These are phyloP conservation scores for Botrytis fragariae DNA, from an alignment of 2,329 filamentous ascomycete genomes.

Conservation along the genomic window DNA sequence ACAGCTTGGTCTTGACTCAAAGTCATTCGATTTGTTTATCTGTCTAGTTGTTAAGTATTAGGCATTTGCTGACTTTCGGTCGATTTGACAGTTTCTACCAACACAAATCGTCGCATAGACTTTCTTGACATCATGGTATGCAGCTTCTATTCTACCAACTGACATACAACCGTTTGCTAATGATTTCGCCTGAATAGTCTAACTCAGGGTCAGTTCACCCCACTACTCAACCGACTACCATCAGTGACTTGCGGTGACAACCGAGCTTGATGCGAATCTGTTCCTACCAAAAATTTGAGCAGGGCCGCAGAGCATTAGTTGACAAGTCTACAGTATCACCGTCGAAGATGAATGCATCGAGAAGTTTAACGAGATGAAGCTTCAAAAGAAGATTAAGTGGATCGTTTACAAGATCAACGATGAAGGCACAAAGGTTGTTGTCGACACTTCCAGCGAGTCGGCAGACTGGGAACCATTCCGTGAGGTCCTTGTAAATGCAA, in stretches of 20 bases:
- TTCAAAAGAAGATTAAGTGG: conserved; percentile 77
- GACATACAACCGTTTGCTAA: conserved; percentile 24
- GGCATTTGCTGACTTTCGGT: conserved; percentile 13
- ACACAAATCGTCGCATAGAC: conserved; percentile 19
- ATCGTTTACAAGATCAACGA: conserved; percentile 87
- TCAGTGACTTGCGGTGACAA: conserved; percentile 19
- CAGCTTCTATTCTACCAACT: conserved; percentile 5
- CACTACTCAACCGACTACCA: conserved; percentile 27
- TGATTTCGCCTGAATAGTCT: conserved; percentile 47
- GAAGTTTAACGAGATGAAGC: conserved; percentile 78
- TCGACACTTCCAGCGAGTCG: conserved; percentile 69
- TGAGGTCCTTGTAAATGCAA: conserved; percentile 71
- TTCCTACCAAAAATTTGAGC: background rate
- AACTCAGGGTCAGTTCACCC: conserved; percentile 61
- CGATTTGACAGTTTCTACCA: conserved; percentile 2
- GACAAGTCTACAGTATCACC: conserved; percentile 55
- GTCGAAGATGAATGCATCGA: conserved; percentile 69
- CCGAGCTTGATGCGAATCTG: conserved; percentile 17
- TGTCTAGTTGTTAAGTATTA: conserved; percentile 15
- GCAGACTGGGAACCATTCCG: conserved; percentile 72
- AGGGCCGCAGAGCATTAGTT: conserved; percentile 17
- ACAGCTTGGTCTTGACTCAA: background rate
- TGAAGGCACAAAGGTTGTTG: conserved; percentile 77
- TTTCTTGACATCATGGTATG: conserved; percentile 27
- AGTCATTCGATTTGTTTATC: conserved; percentile 7